These are phyloP conservation scores for Kodamaea sp. DNA, from an alignment of 1,139 yeast genomes.

Conservation along the genomic window DNA sequence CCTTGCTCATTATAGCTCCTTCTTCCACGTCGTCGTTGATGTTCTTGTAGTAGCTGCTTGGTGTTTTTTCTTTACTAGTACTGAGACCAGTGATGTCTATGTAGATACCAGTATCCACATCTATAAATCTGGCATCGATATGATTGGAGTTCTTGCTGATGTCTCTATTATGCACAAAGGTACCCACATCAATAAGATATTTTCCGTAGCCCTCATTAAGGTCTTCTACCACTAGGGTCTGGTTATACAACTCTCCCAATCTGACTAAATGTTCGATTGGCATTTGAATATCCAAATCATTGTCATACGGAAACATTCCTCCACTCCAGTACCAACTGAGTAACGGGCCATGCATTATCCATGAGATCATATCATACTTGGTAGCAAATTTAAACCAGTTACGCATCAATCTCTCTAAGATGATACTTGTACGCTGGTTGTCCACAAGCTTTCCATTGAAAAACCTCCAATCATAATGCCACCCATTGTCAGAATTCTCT, in stretches of 20 bases:
- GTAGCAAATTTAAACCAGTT: constrained; percentile 38
- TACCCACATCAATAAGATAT: constrained; percentile 27
- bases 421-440: constrained; percentile 20
- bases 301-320: constrained; percentile 23
- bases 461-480: constrained; percentile 26
- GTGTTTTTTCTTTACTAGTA: constrained; percentile 15
- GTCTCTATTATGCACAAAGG: constrained; percentile 26
- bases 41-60: constrained; percentile 9
- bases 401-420: constrained; percentile 34
- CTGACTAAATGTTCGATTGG: constrained; percentile 19
- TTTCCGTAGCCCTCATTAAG: constrained; percentile 29
- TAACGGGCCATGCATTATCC: constrained; percentile 25
- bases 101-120: constrained; percentile 29
- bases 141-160: constrained; percentile 21
- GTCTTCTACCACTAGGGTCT: constrained; percentile 24
- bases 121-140: constrained; percentile 30
- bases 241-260: constrained; percentile 18
- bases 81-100: constrained; percentile 28
- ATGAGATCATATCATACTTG: constrained; percentile 31
- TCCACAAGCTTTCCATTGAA: constrained; percentile 20
- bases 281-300: constrained; percentile 24
- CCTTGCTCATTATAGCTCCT: constrained; percentile 11
- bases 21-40: constrained; percentile 14
- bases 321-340: constrained; percentile 26
- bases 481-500: constrained; percentile 21